Evolutionary conservation across 805 yeast species (phyloP).

Genomic region (Zygosaccharomyces pseudorouxii): DNA sequence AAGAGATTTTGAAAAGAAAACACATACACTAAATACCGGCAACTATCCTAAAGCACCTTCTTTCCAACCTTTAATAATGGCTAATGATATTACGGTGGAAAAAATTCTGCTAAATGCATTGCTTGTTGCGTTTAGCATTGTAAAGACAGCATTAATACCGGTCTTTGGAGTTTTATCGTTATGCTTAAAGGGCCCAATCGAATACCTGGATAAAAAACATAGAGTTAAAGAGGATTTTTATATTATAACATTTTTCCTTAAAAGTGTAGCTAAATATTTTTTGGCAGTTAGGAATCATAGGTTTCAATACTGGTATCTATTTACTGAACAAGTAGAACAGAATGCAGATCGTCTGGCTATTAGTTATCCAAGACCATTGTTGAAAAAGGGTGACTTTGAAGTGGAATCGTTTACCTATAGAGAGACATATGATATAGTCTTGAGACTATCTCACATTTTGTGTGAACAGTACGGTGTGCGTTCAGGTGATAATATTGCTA

Average conservation of each 20-base stretch:
- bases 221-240: constrained; percentile 49
- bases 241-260: constrained; percentile 43
- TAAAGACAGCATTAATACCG: constrained; percentile 3
- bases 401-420: constrained; percentile 63
- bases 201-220: constrained; percentile 29
- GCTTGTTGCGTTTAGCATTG: constrained; percentile 13
- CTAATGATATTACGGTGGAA: constrained; percentile 8
- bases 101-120: constrained; percentile 18
- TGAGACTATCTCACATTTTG: constrained; percentile 62
- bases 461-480: constrained; percentile 58
- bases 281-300: constrained; percentile 25
- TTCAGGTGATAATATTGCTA: constrained; percentile 63
- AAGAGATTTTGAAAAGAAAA: not conserved
- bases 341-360: constrained; percentile 54
- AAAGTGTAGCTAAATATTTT: constrained; percentile 40
- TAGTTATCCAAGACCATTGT: constrained; percentile 46
- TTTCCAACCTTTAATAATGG: constrained; percentile 1
- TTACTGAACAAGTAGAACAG: constrained; percentile 51
- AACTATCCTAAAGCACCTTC: not conserved
- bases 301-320: constrained; percentile 63
- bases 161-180: constrained; percentile 19
- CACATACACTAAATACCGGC: not conserved
- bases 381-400: constrained; percentile 51
- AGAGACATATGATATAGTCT: constrained; percentile 61
- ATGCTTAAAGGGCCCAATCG: constrained; percentile 13